A percentile compares a stretch with the other conserved stretches of the same genome.
Conservation (phyloP, 1,139 yeast genomes). For the Geotrichum restrictum region DNA sequence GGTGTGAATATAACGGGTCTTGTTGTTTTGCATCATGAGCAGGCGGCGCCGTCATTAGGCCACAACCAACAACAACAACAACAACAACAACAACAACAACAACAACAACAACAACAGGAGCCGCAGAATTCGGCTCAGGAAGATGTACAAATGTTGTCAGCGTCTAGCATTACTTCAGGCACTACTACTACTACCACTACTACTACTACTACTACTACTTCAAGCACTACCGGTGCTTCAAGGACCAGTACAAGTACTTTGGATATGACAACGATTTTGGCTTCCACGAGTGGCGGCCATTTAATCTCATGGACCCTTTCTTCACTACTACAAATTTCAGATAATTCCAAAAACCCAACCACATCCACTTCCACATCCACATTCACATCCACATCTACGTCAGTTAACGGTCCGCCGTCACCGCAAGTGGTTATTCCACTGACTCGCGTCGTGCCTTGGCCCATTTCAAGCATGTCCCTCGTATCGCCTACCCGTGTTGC, state of each 20-base stretch:
- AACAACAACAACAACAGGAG: too few relatives aligned
- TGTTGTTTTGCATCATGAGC: background rate
- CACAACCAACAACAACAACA: too few relatives aligned
- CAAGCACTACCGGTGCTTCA: too few relatives aligned
- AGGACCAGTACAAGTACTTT: conserved; percentile 2
- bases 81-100: too few relatives aligned
- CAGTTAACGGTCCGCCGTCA: background rate
- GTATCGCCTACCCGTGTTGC: conserved; percentile 3
- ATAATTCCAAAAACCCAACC: too few relatives aligned
- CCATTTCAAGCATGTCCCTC: background rate
- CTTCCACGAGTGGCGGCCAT: conserved; percentile 13
- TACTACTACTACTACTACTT: too few relatives aligned
- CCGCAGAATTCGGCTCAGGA: too few relatives aligned
- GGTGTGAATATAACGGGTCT: background rate
- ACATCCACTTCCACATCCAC: background rate
- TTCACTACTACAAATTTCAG: background rate
- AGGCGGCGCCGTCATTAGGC: too few relatives aligned
- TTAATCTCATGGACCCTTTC: conserved; percentile 8
- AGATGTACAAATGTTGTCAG: too few relatives aligned
- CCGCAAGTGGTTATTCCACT: background rate
- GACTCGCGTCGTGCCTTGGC: background rate
- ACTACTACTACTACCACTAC: too few relatives aligned
- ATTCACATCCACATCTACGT: background rate
- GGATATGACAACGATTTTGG: conserved; percentile 2
- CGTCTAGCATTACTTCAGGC: too few relatives aligned